Evolutionary conservation across 2,329 filamentous ascomycete genomes (phyloP), one percentile per base, ranked within the genome.

Genomic region (Geosmithia putterillii): DNA sequence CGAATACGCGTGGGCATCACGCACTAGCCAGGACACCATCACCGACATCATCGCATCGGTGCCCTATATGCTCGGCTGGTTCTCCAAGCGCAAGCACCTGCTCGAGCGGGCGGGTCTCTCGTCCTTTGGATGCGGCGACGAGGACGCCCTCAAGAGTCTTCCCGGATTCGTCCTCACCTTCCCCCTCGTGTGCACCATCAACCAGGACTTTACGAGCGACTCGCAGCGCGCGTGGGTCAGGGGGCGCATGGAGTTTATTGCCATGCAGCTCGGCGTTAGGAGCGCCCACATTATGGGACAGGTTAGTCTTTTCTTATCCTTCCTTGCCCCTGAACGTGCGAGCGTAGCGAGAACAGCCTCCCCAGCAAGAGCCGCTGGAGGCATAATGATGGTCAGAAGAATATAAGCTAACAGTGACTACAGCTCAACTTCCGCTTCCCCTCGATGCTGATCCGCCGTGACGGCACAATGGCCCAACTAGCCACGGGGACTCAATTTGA

Each of bases 41-140:
- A 66, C 68, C 3, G 76, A 80, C 49, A 71, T 81, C 34, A 67
- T 81, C 43, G 73, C 76, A 1, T 73, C 70, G 2, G 69, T 79
- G n/a, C 77, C 77, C 0, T 81, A 72, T 49, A 69, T 76, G 52
- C 64, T 81, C 2, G 76, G 76, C 36, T 79, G 75, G 74, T 72
- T 74, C 44, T 58, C 68, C 14, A 67, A 64, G 43, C 59, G 63
- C 45, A 62, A 57, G 39, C 60, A 70, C 32, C 53, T 69, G 14
- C 56, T 66, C 10, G 55, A 62, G 37, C 56, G 56, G 17, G 56
- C 60, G 36, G 64, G 65, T 36, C 52, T 73, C 20, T 63, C 64
- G 2, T 59, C 62, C 2, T 76, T 73, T 51, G 66, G 61, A 2
- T 73, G 67, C 48, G 71, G 70, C 18, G 61, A 71, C 18, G 69